phyloP scores from a whole-genome alignment of 2,329 filamentous ascomycete genomes.

The Arthrobotrys conoides region DNA sequence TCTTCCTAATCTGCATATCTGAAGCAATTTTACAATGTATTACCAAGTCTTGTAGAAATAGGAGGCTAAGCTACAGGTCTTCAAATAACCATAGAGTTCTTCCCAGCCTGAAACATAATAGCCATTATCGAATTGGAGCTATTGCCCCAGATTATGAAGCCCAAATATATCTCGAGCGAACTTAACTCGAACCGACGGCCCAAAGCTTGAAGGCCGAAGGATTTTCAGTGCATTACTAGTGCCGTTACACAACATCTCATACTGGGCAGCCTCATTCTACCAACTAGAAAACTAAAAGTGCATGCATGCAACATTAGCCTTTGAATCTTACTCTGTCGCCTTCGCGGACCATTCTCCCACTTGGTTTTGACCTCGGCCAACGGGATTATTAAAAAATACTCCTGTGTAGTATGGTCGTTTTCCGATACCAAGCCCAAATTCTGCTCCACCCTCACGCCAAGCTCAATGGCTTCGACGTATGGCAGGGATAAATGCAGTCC shows the following conservation, averaged over 20 bases:
- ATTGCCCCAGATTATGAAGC: background rate
- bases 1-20: background rate
- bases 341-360: background rate
- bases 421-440: conserved; percentile 2
- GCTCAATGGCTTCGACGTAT: background rate
- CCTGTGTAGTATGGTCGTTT: conserved; percentile 1
- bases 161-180: background rate
- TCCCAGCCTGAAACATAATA: too few relatives aligned
- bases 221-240: background rate
- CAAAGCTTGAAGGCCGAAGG: background rate
- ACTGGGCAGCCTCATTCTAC: background rate
- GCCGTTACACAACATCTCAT: conserved; percentile 14
- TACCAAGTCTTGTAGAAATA: background rate
- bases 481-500: conserved; percentile 13
- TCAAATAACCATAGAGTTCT: too few relatives aligned
- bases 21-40: background rate
- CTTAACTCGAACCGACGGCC: too few relatives aligned
- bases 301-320: too few relatives aligned
- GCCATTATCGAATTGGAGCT: background rate
- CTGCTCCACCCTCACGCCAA: conserved; percentile 8
- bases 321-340: background rate
- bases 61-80: too few relatives aligned
- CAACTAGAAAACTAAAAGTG: too few relatives aligned
- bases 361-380: background rate
- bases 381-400: background rate